These are phyloP conservation scores for Citrullus colocynthis DNA, from an alignment of 306 rosid species.

Conservation along the genomic window DNA sequence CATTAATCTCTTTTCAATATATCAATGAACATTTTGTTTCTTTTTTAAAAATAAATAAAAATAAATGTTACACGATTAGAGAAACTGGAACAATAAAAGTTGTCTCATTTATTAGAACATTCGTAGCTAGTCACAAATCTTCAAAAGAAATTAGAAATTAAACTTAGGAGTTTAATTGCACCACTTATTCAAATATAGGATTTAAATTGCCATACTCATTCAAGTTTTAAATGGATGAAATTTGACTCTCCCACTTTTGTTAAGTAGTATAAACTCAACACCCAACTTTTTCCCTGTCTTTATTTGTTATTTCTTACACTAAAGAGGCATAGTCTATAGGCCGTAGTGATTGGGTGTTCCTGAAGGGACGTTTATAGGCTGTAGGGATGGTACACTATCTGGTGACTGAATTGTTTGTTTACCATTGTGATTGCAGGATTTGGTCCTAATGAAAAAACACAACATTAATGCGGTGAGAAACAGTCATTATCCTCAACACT, in stretches of 20 bases:
- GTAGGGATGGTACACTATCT: neutral
- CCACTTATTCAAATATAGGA: neutral
- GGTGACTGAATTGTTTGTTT: neutral
- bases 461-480: conserved; percentile 93
- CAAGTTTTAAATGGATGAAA: neutral
- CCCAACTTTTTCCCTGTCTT: neutral
- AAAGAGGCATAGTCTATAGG: neutral
- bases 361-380: neutral
- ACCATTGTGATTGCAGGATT: conserved; percentile 43
- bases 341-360: neutral
- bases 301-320: neutral
- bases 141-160: neutral
- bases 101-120: neutral
- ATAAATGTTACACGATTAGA: neutral
- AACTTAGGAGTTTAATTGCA: neutral
- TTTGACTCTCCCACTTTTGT: neutral
- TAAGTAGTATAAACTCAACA: neutral
- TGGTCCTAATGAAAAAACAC: conserved; percentile 80
- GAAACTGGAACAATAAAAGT: neutral
- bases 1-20: no score
- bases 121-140: neutral
- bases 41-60: no score
- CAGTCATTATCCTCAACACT: conserved; percentile 98
- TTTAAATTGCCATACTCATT: neutral
- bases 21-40: no score